Percentiles rank a stretch among this genome's conserved stretches.
phyloP scores from a whole-genome alignment of 345 rosid genomes.

The Schrenkiella parvula region DNA sequence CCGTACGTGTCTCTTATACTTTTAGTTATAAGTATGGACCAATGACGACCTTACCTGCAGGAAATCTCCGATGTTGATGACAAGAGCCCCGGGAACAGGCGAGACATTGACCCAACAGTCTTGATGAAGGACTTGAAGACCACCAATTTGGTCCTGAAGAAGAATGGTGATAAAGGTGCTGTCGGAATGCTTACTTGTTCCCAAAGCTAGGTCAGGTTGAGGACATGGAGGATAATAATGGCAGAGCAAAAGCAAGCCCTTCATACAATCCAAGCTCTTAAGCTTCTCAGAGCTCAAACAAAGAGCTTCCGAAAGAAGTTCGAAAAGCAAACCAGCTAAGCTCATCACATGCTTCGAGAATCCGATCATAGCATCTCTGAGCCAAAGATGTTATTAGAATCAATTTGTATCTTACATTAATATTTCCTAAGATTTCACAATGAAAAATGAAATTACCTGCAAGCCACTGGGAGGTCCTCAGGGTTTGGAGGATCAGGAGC shows the following conservation, averaged over 20 bases:
- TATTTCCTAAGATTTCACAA: neutral
- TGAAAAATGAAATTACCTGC: slow-evolving; percentile 33
- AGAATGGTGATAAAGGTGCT: slow-evolving; percentile 36
- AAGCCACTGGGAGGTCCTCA: slow-evolving; percentile 45
- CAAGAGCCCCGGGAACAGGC: slow-evolving; percentile 30
- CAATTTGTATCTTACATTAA: neutral
- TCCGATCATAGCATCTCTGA: slow-evolving; percentile 36
- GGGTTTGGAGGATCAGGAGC: slow-evolving; percentile 39
- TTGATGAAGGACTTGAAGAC: slow-evolving; percentile 44
- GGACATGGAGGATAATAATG: slow-evolving; percentile 51
- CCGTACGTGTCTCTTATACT: neutral
- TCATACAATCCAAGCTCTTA: slow-evolving; percentile 27
- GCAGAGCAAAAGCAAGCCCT: slow-evolving; percentile 25
- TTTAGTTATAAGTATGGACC: neutral
- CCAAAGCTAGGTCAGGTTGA: slow-evolving; percentile 42
- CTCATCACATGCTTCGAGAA: slow-evolving; percentile 35
- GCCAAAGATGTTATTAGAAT: neutral
- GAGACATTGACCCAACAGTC: slow-evolving; percentile 41
- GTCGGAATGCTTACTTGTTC: slow-evolving; percentile 33
- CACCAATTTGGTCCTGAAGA: slow-evolving; percentile 50
- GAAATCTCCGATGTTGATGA: slow-evolving; percentile 40
- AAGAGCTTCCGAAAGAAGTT: slow-evolving; percentile 44
- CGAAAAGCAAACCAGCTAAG: slow-evolving; percentile 32
- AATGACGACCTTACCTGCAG: slow-evolving; percentile 27
- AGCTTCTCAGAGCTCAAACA: slow-evolving; percentile 34